Evolutionary conservation across 1,284 basidiomycete species (phyloP), one percentile per base, ranked within the genome.

Genomic region (Golubevia sp.): DNA sequence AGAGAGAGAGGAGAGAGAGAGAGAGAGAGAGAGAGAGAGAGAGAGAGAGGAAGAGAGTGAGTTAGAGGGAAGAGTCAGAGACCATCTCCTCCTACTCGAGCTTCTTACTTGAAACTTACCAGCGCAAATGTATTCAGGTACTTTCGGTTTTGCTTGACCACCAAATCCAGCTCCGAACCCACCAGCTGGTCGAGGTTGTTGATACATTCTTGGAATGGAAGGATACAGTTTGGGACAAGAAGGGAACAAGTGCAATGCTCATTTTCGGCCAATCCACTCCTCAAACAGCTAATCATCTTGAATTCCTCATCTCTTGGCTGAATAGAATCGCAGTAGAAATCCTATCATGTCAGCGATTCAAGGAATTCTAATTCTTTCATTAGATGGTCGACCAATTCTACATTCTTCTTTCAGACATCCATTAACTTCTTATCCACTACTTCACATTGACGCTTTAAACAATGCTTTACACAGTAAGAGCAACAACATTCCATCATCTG

Each of bases 101-200:
- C 44, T 25, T n/a, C n/a, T 44, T 24, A 44, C 44, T 44, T 48
- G 44, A 13, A 24, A 56, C 73, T 59, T 58, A 75, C 73, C 73
- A 58, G 79, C 79, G 64, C 79, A 82, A 61, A 82, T 82, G 70
- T 82, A 82, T 59, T 82, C 13, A 44, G 38, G 38, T 13, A 18
- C 13, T 13, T 8, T 44, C 18, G 38, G 18, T 13, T 8, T 18
- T 18, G 18, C 38, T 44, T 18, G 11, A 13, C 38, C 38, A 44
- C 38, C 38, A 18, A 34, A 34, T 34, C 30, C 30, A 34, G 30
- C 11, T n/a, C n/a, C n/a, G n/a, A n/a, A n/a, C n/a, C n/a, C n/a
- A n/a, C n/a, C n/a, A n/a, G n/a, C n/a, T n/a, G n/a, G n/a, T n/a
- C n/a, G n/a, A n/a, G n/a, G n/a, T n/a, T n/a, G n/a, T n/a, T n/a